phyloP scores from a whole-genome alignment of 2,329 filamentous ascomycete genomes.

The Trichophyton equinum region DNA sequence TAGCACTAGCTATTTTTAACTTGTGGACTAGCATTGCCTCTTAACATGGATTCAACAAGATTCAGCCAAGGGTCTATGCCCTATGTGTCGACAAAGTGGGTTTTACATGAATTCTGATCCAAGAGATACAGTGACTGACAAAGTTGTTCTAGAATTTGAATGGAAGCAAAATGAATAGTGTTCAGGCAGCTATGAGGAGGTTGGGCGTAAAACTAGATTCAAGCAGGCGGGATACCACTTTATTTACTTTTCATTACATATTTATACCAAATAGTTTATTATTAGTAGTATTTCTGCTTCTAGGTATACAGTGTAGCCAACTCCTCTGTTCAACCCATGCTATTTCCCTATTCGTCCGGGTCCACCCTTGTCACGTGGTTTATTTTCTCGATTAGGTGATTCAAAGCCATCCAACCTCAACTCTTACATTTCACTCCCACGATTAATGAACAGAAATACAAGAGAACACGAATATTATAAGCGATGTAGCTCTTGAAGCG shows the following conservation, averaged over 20 bases:
- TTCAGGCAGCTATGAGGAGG: neutral
- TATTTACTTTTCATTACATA: neutral
- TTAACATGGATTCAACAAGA: slow-evolving; percentile 94
- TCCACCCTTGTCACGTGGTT: neutral
- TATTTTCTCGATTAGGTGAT: too few species aligned
- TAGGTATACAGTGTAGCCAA: too few species aligned
- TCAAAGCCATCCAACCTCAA: neutral
- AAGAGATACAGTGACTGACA: slow-evolving; percentile 9
- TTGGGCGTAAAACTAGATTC: neutral
- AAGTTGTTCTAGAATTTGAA: slow-evolving; percentile 36
- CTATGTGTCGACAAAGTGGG: slow-evolving; percentile 92
- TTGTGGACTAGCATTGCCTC: slow-evolving; percentile 65
- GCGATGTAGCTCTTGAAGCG: neutral
- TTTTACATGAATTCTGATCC: neutral
- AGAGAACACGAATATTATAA: neutral
- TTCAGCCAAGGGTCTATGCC: slow-evolving; percentile 81
- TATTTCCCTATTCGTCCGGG: too few species aligned
- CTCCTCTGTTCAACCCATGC: too few species aligned
- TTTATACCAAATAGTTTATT: too few species aligned
- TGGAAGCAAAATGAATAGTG: slow-evolving; percentile 34
- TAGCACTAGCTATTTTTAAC: slow-evolving; percentile 6
- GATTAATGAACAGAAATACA: neutral
- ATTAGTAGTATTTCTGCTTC: too few species aligned
- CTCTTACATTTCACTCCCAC: neutral
- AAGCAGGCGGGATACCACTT: neutral